Conservation (phyloP, 345 rosid species). For the Eucalyptus microcorys region DNA sequence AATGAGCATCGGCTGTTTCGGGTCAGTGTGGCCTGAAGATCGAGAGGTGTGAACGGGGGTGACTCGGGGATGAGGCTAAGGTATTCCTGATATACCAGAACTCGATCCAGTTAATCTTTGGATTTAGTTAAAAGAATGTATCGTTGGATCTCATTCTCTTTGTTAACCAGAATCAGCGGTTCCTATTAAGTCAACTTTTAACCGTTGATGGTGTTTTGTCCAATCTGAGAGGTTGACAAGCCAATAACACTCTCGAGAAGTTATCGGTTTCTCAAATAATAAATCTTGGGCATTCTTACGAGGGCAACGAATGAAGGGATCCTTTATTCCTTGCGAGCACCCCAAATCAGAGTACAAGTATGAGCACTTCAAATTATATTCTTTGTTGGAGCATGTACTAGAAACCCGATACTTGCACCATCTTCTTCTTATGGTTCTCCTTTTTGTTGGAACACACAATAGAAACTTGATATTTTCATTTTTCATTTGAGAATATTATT, state of each 20-base stretch:
- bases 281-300: background rate
- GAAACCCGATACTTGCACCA: background rate
- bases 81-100: no score
- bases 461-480: fast-evolving
- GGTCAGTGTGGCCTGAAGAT: background rate
- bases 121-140: background rate
- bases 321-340: background rate
- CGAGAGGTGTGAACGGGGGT: background rate
- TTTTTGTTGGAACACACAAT: background rate
- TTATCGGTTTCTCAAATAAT: background rate
- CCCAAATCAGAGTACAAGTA: background rate
- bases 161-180: background rate
- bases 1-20: background rate
- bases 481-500: fast-evolving
- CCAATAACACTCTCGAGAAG: background rate
- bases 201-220: background rate
- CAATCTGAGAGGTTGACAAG: background rate
- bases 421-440: background rate
- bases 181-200: background rate
- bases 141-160: background rate
- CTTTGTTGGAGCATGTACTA: background rate
- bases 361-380: background rate
- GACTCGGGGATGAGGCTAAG: background rate
- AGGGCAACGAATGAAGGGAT: background rate
- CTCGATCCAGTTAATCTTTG: background rate